Base-by-base conservation (phyloP, 805 yeast species). In the Teunomyces atbi region DNA sequence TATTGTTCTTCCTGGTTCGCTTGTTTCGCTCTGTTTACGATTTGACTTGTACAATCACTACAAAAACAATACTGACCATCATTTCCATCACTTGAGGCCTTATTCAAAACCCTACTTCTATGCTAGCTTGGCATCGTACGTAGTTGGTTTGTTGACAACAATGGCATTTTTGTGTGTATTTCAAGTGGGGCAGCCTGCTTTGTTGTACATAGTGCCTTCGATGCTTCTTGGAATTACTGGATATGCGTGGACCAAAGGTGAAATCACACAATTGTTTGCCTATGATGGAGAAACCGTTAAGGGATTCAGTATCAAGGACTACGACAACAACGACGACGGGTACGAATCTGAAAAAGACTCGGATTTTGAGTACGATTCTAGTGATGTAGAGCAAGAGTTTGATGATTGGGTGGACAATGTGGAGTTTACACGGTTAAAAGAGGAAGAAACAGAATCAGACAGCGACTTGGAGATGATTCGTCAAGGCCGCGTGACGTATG, bases 151-250 rank as follows among this genome's bases (percentile, higher is more conserved):
- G 33, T 18, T 60, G 0, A 41, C 56, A 0, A 78, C 89, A 1
- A 61, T 75, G 41, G 53, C 49, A 2, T 77, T 71, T 3, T 59
- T 77, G 42, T 63, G 66, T 27, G 42, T 56, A 3, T 77, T 55
- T 49, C 54, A 71, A 1, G 59, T 56, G 8, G 88, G 82, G 0
- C 90, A 84, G 61, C 90, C 90, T 1, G 89, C 89, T 0, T 64
- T 85, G 50, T 57, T 85, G 15, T 84, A 83, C 56, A 60, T 84
- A 20, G 82, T 82, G 3, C 90, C 90, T 4, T 35, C 54, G n/a
- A 38, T 68, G 28, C 30, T 65, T 15, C 6, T 67, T 0, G 62
- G 74, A 0, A 67, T 73, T 0, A n/a, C 62, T 0, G 30, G 56
- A 0, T 53, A 64, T 0, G 79, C 79, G 0, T 41, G 54, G n/a